Evolutionary conservation across 2,329 filamentous ascomycete genomes (phyloP).

Genomic region (Pseudopithomyces chartarum): DNA sequence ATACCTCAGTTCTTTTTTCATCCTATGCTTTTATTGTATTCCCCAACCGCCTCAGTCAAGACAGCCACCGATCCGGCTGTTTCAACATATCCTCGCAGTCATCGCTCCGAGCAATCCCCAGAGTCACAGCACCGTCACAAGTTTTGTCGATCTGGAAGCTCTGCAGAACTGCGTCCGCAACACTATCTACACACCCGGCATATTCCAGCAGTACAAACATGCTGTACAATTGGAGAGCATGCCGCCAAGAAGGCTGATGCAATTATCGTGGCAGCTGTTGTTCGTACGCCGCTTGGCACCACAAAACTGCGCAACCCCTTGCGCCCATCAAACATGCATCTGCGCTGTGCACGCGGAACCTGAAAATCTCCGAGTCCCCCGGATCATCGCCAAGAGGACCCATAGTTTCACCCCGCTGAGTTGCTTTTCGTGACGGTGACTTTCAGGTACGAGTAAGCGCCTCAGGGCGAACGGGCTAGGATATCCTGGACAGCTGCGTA

Average conservation of each 20-base stretch:
- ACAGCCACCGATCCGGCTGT: background rate
- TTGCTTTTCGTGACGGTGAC: background rate
- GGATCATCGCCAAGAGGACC: background rate
- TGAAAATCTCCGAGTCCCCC: constrained; percentile 1
- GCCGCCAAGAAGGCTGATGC: background rate
- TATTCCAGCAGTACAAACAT: background rate
- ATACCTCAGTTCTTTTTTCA: background rate
- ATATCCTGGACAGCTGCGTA: no score
- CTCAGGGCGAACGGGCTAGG: constrained; percentile 1
- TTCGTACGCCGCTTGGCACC: background rate
- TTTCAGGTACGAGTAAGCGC: background rate
- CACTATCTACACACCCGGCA: background rate
- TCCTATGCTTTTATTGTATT: background rate
- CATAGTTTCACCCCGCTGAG: background rate
- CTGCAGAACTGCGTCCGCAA: constrained; percentile 11
- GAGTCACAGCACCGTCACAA: constrained; percentile 13
- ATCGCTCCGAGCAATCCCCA: no score
- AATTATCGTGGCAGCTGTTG: background rate
- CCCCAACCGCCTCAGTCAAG: background rate
- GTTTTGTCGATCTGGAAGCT: constrained; percentile 11
- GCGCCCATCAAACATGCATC: background rate
- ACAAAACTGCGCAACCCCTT: background rate
- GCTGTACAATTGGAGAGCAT: background rate
- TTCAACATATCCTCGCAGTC: background rate
- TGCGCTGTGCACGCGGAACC: background rate